Conservation (phyloP, 371 early-diverging fungal genomes). For the Apophysomyces trapeziformis region DNA sequence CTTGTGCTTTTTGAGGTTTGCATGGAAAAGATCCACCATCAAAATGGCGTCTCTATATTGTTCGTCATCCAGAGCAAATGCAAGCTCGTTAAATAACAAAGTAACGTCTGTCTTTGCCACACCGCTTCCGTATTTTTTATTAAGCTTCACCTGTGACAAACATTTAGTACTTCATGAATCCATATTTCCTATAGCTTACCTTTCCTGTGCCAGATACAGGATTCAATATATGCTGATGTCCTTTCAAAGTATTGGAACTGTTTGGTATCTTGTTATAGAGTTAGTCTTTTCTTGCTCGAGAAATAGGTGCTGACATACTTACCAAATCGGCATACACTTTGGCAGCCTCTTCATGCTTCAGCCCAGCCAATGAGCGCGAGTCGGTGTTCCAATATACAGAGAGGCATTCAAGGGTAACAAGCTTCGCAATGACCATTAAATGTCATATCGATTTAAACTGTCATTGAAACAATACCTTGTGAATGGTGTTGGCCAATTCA, state of each 20-base stretch:
- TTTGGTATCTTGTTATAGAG: slow-evolving; percentile 58
- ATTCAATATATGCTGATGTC: slow-evolving; percentile 86
- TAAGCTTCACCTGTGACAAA: slow-evolving; percentile 50
- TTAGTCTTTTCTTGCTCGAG: background rate
- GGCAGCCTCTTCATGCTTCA: slow-evolving; percentile 54
- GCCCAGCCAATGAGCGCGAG: slow-evolving; percentile 63
- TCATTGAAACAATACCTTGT: slow-evolving; percentile 51
- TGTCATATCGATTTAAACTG: too few relatives aligned
- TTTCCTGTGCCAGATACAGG: slow-evolving; percentile 95
- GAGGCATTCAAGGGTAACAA: slow-evolving; percentile 79
- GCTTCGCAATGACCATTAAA: slow-evolving; percentile 28
- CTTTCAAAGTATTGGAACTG: slow-evolving; percentile 51
- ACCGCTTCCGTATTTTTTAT: slow-evolving; percentile 68
- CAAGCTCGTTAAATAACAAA: slow-evolving; percentile 90
- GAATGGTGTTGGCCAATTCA: slow-evolving; percentile 65
- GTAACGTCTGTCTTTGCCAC: slow-evolving; percentile 71
- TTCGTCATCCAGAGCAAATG: slow-evolving; percentile 87
- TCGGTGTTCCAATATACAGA: slow-evolving; percentile 93
- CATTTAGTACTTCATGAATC: background rate
- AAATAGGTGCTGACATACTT: slow-evolving; percentile 6
- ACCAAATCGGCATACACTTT: slow-evolving; percentile 61
- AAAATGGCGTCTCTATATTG: slow-evolving; percentile 86
- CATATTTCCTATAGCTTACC: slow-evolving; percentile 39
- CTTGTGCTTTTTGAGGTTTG: slow-evolving; percentile 60
- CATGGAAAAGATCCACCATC: slow-evolving; percentile 84